Evolutionary conservation across 1,284 basidiomycete species (phyloP), one percentile per base, ranked within the genome.

Genomic region (Pyrrhoderma noxium): DNA sequence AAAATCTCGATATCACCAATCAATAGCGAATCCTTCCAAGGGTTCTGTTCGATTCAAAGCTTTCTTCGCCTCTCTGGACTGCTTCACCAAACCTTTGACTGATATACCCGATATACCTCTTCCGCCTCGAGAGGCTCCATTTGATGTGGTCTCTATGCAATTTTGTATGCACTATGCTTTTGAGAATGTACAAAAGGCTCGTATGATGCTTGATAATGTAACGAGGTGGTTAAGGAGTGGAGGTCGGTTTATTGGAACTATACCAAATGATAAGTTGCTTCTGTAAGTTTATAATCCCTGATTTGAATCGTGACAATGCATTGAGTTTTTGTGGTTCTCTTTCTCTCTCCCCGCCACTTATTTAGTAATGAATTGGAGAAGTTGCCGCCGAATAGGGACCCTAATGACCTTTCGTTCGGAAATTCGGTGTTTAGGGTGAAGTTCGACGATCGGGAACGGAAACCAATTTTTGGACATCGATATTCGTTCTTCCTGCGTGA

Each of bases 91-190:
- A 57, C 71, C 85, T 1, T 73, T 99, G 39, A 73, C 76, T 8
- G 77, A 80, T 43, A 82, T 76, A 14, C 73, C 87, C 0, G 73
- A 75, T 27, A 25, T 51, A 14, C 49, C 53, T 21, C 22, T 56
- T 0, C 70, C 77, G 13, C 70, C 77, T 57, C 70, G 75, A 55
- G 76, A 64, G 3, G 67, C 73, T 27, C 82, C 80, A 9, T 97
- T 97, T 64, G 94, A 98, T 65, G 91, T 91, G 46, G 92, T 99
- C 18, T 89, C 91, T 1, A 88, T 98, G 86, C 96, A 99, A 65
- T 99, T 99, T 67, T 99, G 95, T 69, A 96, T 99, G 91, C 96
- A 99, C 67, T 99, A 99, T 64, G 96, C 95, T 7, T 99, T 98
- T 66, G 93, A 98, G 65, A 86, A 78, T 37, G 79, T 84, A 25